phyloP scores from a whole-genome alignment of 345 rosid genomes.

The Euphorbia pulcherrima region DNA sequence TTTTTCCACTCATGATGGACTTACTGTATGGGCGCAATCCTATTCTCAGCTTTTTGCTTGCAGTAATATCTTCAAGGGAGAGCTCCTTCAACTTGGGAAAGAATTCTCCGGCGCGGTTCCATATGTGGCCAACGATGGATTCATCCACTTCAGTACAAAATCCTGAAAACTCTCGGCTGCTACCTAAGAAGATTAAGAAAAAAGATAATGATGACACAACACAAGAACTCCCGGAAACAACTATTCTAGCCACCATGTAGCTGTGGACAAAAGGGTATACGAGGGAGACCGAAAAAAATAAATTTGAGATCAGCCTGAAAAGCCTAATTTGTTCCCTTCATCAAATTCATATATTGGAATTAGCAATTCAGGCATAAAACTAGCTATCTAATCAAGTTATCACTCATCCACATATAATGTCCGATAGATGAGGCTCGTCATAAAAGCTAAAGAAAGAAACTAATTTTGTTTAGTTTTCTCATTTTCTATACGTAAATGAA shows the following conservation, averaged over 20 bases:
- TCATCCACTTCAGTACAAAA: conserved; percentile 65
- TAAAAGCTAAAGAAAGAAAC: not conserved
- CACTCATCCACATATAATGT: not conserved
- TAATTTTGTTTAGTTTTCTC: not conserved
- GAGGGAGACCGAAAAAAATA: not conserved
- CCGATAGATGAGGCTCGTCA: not conserved
- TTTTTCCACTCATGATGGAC: conserved; percentile 21
- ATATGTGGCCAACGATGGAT: conserved; percentile 49
- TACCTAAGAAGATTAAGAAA: conserved; percentile 44
- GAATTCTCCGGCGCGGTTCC: conserved; percentile 73
- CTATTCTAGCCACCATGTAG: not conserved
- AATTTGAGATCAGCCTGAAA: not conserved
- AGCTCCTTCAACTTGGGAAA: conserved; percentile 63
- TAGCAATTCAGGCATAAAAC: not conserved
- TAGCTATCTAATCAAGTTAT: not conserved
- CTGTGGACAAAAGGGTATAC: not conserved
- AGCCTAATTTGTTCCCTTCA: not conserved
- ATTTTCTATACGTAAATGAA: not conserved
- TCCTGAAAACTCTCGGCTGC: conserved; percentile 90
- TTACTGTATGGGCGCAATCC: conserved; percentile 97
- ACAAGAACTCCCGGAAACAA: conserved; percentile 4
- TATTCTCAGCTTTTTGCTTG: conserved; percentile 68
- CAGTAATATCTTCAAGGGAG: conserved; percentile 38
- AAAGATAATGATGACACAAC: conserved; percentile 2
- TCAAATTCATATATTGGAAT: not conserved